These are phyloP conservation scores for Trichoderma parareesei DNA, from an alignment of 495 filamentous ascomycete species.

Conservation along the genomic window DNA sequence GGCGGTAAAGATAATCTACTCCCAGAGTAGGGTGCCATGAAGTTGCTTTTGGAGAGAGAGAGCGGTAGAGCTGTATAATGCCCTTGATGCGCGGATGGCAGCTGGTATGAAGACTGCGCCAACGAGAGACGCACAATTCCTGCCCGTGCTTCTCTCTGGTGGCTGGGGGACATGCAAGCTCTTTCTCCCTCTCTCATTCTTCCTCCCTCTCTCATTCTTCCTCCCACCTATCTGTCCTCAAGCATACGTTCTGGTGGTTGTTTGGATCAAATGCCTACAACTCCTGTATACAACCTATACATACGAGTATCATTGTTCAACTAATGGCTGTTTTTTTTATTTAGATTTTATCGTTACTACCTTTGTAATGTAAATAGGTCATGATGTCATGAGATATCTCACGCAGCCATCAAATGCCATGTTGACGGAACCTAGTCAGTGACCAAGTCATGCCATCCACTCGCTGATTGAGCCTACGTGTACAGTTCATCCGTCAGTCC, in stretches of 20 bases:
- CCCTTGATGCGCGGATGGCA: background rate
- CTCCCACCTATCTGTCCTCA: background rate
- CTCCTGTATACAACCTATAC: background rate
- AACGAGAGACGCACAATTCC: background rate
- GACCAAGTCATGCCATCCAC: background rate
- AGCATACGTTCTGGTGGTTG: too few relatives aligned
- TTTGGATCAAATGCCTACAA: too few relatives aligned
- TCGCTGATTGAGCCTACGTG: conserved; percentile 40
- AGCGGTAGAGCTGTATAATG: too few relatives aligned
- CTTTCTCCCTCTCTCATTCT: background rate
- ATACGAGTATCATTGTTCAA: background rate
- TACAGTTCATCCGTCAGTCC: conserved; percentile 76
- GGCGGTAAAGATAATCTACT: background rate
- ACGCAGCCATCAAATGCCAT: background rate
- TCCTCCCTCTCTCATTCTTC: too few relatives aligned
- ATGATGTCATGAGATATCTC: background rate
- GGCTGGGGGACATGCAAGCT: background rate
- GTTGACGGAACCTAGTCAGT: background rate
- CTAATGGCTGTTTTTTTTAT: background rate
- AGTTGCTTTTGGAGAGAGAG: background rate
- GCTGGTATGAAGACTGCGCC: background rate
- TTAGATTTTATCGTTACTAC: background rate
- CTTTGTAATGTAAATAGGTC: background rate
- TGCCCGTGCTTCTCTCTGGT: background rate
- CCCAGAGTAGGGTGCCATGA: background rate